Base-by-base conservation (phyloP, 208 protist genomes). In the Acanthamoeba lenticulata region DNA sequence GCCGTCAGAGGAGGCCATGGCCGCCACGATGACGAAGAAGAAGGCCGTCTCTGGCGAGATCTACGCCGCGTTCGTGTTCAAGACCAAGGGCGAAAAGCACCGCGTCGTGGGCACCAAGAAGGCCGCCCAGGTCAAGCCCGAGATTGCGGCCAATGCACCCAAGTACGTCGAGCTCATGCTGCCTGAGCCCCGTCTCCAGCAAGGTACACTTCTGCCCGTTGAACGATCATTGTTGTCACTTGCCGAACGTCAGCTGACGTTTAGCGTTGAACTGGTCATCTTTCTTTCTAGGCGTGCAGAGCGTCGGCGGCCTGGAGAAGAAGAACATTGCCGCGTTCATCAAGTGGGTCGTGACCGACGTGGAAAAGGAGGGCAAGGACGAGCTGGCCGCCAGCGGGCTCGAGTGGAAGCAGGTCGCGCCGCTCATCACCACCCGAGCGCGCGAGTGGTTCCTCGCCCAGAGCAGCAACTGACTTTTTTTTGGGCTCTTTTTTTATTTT, bases 51-150 rank as follows among this genome's bases (percentile, higher is more conserved):
- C 77, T 2, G 44, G 29, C 44, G 77, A 86, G 77, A 44, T 86
- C 77, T 86, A 86, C 45, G 21, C 77, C 42, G 9, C 77, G 15
- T 86, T 86, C 77, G 77, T 86, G n/a, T 86, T 86, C 77, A 86
- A 86, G 77, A 86, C 77, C 77, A 86, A 86, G 77, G 77, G 77
- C 77, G 77, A 86, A 24, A 86, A 86, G 77, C 77, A 86, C 44
- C 77, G 77, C 29, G 77, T 86, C 11, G 45, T 86, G 27, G 77
- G 42, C 45, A 86, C 77, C 77, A 86, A 86, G 77, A 86, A 86
- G 77, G 44, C 77, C 77, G 77, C 77, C 42, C 77, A 86, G 45
- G 77, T 86, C 24, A 86, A 86, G 77, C 42, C 77, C 27, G 42
- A 55, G 77, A 38, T 27, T 19, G 77, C 77, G n/a, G 77, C 27